These are phyloP conservation scores for Vitis hybrid DNA, from an alignment of 177 flowering plant species.

Conservation along the genomic window DNA sequence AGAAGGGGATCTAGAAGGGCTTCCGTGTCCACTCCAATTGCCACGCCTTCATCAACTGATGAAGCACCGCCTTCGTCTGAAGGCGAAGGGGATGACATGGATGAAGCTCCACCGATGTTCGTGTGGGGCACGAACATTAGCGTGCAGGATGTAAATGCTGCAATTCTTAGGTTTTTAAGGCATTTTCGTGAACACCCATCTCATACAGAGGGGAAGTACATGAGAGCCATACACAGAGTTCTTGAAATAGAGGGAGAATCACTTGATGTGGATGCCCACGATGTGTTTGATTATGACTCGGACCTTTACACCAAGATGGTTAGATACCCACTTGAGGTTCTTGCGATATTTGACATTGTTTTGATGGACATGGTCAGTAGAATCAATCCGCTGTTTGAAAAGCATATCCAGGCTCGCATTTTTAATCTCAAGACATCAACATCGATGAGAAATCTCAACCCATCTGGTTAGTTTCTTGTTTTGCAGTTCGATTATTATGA, in stretches of 20 bases:
- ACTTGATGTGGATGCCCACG: slow-evolving; percentile 84
- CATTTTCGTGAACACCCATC: slow-evolving; percentile 50
- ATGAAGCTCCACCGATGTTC: slow-evolving; percentile 66
- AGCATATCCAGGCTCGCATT: slow-evolving; percentile 87
- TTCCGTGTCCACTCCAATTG: slow-evolving; percentile 25
- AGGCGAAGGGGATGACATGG: slow-evolving; percentile 54
- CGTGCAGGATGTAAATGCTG: slow-evolving; percentile 84
- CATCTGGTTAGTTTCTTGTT: slow-evolving; percentile 64
- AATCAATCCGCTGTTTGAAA: slow-evolving; percentile 68
- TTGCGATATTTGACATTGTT: slow-evolving; percentile 93
- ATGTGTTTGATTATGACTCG: slow-evolving; percentile 73
- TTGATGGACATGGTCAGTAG: slow-evolving; percentile 80
- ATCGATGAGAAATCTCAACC: slow-evolving; percentile 88
- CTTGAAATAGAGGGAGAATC: slow-evolving; percentile 84
- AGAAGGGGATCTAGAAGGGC: slow-evolving; percentile 2
- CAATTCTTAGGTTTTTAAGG: slow-evolving; percentile 74
- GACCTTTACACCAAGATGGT: slow-evolving; percentile 93
- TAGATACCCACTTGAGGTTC: slow-evolving; percentile 88
- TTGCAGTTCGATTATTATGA: too few relatives aligned
- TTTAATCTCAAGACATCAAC: slow-evolving; percentile 73
- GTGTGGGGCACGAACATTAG: slow-evolving; percentile 99
- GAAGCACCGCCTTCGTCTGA: slow-evolving; percentile 62
- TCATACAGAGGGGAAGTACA: slow-evolving; percentile 77
- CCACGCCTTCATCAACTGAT: slow-evolving; percentile 49
- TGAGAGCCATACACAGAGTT: slow-evolving; percentile 53